Evolutionary conservation across 2,329 filamentous ascomycete species (phyloP).

Genomic region (Penicillium sp.): DNA sequence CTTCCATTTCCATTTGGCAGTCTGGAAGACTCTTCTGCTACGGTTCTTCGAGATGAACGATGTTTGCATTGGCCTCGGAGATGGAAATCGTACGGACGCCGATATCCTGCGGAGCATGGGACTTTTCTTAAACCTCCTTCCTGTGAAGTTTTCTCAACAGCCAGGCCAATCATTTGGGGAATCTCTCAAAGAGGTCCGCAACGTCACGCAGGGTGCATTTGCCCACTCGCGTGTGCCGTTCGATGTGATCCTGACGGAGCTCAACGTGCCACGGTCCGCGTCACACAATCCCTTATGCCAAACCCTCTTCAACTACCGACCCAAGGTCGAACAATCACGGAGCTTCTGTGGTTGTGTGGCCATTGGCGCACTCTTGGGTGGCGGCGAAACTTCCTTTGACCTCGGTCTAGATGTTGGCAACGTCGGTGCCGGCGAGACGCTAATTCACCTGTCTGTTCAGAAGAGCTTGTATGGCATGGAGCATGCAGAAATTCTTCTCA

Average conservation of each 20-base stretch:
- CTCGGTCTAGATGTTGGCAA: constrained; percentile 42
- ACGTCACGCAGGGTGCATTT: constrained; percentile 38
- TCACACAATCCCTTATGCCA: constrained; percentile 51
- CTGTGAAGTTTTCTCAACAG: constrained; percentile 40
- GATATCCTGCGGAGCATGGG: constrained; percentile 42
- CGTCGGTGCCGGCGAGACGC: constrained; percentile 15
- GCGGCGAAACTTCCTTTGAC: constrained; percentile 32
- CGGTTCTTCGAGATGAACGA: constrained; percentile 37
- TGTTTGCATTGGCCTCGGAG: constrained; percentile 49
- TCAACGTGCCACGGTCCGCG: constrained; percentile 42
- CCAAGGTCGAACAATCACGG: constrained; percentile 29
- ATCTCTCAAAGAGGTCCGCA: constrained; percentile 24
- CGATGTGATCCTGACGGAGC: constrained; percentile 47
- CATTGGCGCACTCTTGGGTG: constrained; percentile 11
- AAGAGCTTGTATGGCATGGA: constrained; percentile 30
- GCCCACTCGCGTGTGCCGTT: constrained; percentile 49
- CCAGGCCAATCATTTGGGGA: constrained; percentile 30
- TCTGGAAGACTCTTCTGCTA: constrained; percentile 40
- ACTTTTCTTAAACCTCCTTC: constrained; percentile 50
- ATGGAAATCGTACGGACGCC: constrained; percentile 42
- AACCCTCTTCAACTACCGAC: constrained; percentile 48
- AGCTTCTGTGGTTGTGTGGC: constrained; percentile 18
- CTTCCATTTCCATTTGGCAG: constrained; percentile 50
- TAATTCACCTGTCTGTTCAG: constrained; percentile 30
- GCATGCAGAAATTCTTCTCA: constrained; percentile 23